Percentiles rank a stretch among this genome's conserved stretches.
phyloP scores from a whole-genome alignment of 2,329 filamentous ascomycete genomes.

The Chaetomium olivaceum region DNA sequence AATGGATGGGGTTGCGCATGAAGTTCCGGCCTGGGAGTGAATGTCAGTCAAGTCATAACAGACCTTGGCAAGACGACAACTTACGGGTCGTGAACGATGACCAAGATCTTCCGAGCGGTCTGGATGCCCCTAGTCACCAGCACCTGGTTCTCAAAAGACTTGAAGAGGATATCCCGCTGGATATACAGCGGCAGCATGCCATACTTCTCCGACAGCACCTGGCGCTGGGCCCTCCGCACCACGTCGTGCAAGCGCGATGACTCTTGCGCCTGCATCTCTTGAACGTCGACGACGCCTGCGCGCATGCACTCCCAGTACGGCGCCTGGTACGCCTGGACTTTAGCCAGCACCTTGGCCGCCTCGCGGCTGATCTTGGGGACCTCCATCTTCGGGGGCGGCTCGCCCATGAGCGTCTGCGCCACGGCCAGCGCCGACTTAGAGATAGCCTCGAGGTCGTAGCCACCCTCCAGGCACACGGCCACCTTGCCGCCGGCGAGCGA shows the following conservation, averaged over 20 bases:
- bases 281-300: slow-evolving; percentile 60
- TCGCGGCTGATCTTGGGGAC: slow-evolving; percentile 59
- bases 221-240: slow-evolving; percentile 74
- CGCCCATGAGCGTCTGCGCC: slow-evolving; percentile 89
- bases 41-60: slow-evolving; percentile 6
- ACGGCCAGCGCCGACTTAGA: slow-evolving; percentile 91
- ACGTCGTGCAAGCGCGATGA: slow-evolving; percentile 74
- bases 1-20: slow-evolving; percentile 65
- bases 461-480: slow-evolving; percentile 90
- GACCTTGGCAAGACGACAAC: slow-evolving; percentile 37
- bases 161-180: slow-evolving; percentile 69
- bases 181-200: slow-evolving; percentile 81
- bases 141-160: slow-evolving; percentile 83
- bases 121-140: slow-evolving; percentile 74
- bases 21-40: slow-evolving; percentile 61
- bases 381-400: slow-evolving; percentile 70
- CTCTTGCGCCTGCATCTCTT: slow-evolving; percentile 52
- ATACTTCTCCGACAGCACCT: slow-evolving; percentile 68
- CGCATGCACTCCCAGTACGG: slow-evolving; percentile 88
- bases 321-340: slow-evolving; percentile 61
- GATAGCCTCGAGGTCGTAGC: slow-evolving; percentile 92
- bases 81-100: slow-evolving; percentile 90
- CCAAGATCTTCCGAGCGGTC: slow-evolving; percentile 66
- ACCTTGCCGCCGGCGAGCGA: slow-evolving; percentile 86
- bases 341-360: slow-evolving; percentile 57